Percentiles rank a stretch among this genome's conserved stretches.
phyloP scores from a whole-genome alignment of 331 rosid genomes.

The Malus hybrid region DNA sequence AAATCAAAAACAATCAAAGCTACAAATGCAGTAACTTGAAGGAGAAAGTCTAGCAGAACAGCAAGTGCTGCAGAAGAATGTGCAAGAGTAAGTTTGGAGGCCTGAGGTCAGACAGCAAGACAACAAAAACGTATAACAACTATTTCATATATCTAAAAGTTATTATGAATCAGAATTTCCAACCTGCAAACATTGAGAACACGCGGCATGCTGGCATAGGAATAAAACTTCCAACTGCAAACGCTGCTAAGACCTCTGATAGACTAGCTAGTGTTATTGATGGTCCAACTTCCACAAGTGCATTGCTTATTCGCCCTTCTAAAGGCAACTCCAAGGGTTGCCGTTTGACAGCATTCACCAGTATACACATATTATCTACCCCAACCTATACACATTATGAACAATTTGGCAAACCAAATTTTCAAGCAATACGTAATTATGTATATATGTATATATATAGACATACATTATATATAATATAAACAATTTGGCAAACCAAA shows the following conservation, averaged over 20 bases:
- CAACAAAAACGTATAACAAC: conserved; percentile 8
- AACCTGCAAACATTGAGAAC: conserved; percentile 99
- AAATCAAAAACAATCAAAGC: conserved; percentile 89
- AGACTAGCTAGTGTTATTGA: conserved; percentile 95
- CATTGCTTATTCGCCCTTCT: conserved; percentile 88
- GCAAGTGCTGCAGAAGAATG: conserved; percentile 78
- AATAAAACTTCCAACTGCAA: conserved; percentile 95
- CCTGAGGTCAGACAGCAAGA: background rate
- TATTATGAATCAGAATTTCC: conserved; percentile 13
- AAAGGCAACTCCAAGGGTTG: conserved; percentile 74
- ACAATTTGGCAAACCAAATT: background rate
- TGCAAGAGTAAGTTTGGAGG: conserved; percentile 17
- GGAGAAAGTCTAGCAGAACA: conserved; percentile 88
- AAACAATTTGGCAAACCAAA: no score
- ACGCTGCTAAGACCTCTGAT: conserved; percentile 94
- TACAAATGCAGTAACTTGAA: conserved; percentile 94
- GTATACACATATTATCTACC: conserved; percentile 97
- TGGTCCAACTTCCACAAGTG: conserved; percentile 97
- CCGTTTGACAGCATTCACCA: conserved; percentile 94
- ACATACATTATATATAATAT: no score
- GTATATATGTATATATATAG: background rate
- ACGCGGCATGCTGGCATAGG: conserved; percentile 99
- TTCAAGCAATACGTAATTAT: background rate
- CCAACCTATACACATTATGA: conserved; percentile 47
- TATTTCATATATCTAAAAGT: conserved; percentile 9